Evolutionary conservation across 1,284 basidiomycete genomes (phyloP).

Genomic region (Ceraceosorus guamensis): DNA sequence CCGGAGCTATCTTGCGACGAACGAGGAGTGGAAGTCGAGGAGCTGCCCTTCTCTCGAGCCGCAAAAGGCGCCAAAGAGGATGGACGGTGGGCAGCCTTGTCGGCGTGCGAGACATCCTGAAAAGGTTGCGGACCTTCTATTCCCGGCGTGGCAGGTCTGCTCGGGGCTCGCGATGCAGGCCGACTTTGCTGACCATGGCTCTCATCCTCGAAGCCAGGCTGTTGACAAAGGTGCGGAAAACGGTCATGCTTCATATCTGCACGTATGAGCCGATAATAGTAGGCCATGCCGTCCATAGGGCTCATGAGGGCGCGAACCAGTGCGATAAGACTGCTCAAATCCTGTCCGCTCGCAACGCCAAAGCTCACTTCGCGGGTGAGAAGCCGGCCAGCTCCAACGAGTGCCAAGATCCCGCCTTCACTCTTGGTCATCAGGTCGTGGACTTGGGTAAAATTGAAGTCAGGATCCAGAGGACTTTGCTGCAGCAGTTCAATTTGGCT

Average conservation of each 20-base stretch:
- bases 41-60: background rate
- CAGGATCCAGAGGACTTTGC: slow-evolving; percentile 53
- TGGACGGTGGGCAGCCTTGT: background rate
- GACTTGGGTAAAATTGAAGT: slow-evolving; percentile 46
- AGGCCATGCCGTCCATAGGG: slow-evolving; percentile 60
- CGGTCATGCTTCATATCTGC: slow-evolving; percentile 22
- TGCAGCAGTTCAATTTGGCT: slow-evolving; percentile 55
- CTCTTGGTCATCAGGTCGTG: slow-evolving; percentile 51
- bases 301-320: slow-evolving; percentile 42
- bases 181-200: no score
- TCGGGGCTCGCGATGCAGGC: background rate
- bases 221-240: slow-evolving; percentile 8
- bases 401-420: slow-evolving; percentile 57
- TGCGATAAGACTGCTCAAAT: slow-evolving; percentile 57
- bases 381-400: slow-evolving; percentile 57
- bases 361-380: slow-evolving; percentile 62
- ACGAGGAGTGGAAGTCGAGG: background rate
- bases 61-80: background rate
- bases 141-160: slow-evolving; percentile 13
- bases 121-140: background rate
- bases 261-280: slow-evolving; percentile 52
- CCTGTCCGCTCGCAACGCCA: slow-evolving; percentile 59
- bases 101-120: no score
- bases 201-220: no score
- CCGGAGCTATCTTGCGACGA: background rate